phyloP scores from a whole-genome alignment of 2,329 filamentous ascomycete genomes.

The Penicillium thymicola region DNA sequence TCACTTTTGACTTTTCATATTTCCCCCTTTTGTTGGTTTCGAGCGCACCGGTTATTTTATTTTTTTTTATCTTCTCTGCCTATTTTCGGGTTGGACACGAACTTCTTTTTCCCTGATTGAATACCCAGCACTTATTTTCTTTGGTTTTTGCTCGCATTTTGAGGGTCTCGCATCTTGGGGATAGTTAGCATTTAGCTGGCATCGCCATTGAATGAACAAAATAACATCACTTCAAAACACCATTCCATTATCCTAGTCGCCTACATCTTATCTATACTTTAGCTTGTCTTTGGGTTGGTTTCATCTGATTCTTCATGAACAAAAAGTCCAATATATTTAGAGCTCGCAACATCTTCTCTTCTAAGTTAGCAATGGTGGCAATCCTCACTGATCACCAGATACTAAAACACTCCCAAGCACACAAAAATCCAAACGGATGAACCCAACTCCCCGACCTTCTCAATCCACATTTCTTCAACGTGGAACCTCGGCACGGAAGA shows the following conservation, averaged over 20 bases:
- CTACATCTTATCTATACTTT: not conserved
- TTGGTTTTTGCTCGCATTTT: not conserved
- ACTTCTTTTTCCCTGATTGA: conserved; percentile 4
- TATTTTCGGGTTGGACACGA: conserved; percentile 5
- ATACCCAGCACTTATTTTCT: conserved; percentile 5
- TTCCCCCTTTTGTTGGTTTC: conserved; percentile 11
- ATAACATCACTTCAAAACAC: not conserved
- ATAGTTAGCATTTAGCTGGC: not conserved
- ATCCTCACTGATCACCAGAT: not conserved
- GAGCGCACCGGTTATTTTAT: conserved; percentile 11
- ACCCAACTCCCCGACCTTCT: not conserved
- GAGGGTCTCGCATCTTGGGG: conserved; percentile 8
- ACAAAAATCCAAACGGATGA: not conserved
- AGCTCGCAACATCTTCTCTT: not conserved
- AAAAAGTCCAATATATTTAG: not conserved
- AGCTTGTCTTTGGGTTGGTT: not conserved
- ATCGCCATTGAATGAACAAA: conserved; percentile 8
- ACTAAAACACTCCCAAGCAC: not conserved
- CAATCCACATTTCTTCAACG: not conserved
- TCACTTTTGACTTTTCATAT: not conserved
- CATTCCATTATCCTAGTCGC: not conserved
- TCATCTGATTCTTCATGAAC: not conserved
- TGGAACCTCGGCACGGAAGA: not conserved
- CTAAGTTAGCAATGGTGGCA: not conserved
- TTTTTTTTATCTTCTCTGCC: not conserved